These are phyloP conservation scores for Podila minutissima DNA, from an alignment of 192 early-diverging fungal species.

Conservation along the genomic window DNA sequence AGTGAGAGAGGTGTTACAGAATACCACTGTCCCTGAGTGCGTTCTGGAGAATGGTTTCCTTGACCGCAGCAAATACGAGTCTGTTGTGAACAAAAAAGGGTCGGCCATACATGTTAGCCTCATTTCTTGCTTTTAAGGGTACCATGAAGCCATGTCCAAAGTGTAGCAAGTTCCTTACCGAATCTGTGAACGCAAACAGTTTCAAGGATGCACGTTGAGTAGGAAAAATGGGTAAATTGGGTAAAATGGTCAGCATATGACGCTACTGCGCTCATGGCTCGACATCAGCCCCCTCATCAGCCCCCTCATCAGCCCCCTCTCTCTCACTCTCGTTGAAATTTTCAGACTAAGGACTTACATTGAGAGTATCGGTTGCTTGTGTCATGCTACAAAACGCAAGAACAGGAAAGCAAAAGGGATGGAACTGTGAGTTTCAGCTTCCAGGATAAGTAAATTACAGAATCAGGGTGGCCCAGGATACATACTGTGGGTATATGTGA, in stretches of 20 bases:
- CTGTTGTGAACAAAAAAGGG: constrained; percentile 6
- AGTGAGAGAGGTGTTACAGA: constrained; percentile 38
- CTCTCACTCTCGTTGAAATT: not conserved
- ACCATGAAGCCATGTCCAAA: not conserved
- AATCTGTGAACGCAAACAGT: not conserved
- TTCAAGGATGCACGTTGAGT: not conserved
- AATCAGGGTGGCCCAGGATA: not conserved
- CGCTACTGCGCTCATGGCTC: not conserved
- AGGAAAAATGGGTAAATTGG: not conserved
- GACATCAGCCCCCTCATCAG: not conserved
- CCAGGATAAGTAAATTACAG: too few species aligned
- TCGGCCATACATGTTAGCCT: not conserved
- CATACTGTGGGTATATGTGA: constrained; percentile 86
- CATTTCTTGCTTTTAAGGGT: not conserved
- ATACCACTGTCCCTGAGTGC: constrained; percentile 81
- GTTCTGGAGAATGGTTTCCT: constrained; percentile 91
- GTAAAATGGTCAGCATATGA: constrained; percentile 8
- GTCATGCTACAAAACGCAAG: constrained; percentile 66
- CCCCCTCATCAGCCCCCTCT: not conserved
- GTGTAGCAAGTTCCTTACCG: constrained; percentile 8
- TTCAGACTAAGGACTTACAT: constrained; percentile 50
- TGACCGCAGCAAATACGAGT: constrained; percentile 91
- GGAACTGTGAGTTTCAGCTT: too few species aligned
- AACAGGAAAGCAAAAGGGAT: not conserved
- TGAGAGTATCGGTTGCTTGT: constrained; percentile 92